These are phyloP conservation scores for Hordeum marinum DNA, from an alignment of 176 grass and related monocot genomes.

Conservation along the genomic window DNA sequence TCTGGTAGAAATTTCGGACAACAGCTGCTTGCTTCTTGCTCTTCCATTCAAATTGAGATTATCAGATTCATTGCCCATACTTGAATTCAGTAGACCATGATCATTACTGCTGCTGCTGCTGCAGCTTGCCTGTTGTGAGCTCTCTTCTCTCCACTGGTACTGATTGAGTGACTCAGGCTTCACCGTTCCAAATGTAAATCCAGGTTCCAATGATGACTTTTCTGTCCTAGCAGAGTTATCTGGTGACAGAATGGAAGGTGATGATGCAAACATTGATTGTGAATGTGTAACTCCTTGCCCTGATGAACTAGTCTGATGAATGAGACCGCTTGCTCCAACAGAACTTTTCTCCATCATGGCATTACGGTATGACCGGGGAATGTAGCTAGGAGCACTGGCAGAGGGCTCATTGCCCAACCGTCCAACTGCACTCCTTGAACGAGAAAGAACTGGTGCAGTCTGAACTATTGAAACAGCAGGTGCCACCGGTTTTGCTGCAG, in stretches of 20 bases:
- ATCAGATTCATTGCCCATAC: slow-evolving; percentile 38
- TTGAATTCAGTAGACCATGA: slow-evolving; percentile 24
- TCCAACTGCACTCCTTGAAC: slow-evolving; percentile 68
- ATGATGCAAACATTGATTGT: slow-evolving; percentile 41
- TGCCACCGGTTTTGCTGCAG: slow-evolving; percentile 43
- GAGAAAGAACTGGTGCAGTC: slow-evolving; percentile 49
- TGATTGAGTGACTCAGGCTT: slow-evolving; percentile 55
- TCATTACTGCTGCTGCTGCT: slow-evolving; percentile 29
- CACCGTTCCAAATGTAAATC: slow-evolving; percentile 62
- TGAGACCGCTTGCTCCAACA: slow-evolving; percentile 21
- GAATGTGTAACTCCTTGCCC: slow-evolving; percentile 32
- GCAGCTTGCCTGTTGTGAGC: slow-evolving; percentile 39
- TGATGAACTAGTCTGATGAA: slow-evolving; percentile 29
- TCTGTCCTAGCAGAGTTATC: slow-evolving; percentile 39
- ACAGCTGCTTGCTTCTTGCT: slow-evolving; percentile 31
- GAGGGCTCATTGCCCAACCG: slow-evolving; percentile 63
- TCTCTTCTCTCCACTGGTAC: slow-evolving; percentile 39
- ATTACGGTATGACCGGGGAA: slow-evolving; percentile 76
- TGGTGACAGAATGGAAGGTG: slow-evolving; percentile 36
- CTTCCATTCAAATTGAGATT: slow-evolving; percentile 47
- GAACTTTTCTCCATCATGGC: slow-evolving; percentile 78
- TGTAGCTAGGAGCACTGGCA: slow-evolving; percentile 50
- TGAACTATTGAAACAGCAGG: slow-evolving; percentile 48
- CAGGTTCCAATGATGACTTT: slow-evolving; percentile 38
- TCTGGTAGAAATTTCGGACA: slow-evolving; percentile 52